Evolutionary conservation across 2,329 filamentous ascomycete species (phyloP), one percentile per base, ranked within the genome.

Genomic region (Sporothrix phasma): DNA sequence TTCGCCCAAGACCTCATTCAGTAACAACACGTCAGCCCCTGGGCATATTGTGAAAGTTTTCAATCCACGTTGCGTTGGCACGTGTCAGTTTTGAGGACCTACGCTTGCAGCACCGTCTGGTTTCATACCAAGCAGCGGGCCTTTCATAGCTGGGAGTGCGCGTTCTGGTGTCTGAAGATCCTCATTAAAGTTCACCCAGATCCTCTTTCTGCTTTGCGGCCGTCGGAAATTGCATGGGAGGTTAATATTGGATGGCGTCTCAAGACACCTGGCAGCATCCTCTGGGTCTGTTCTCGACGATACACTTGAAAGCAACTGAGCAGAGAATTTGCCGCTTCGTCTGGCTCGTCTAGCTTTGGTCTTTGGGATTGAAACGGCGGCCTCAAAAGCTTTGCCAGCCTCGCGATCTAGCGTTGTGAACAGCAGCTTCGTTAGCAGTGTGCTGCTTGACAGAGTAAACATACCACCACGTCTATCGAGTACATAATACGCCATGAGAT

Each of bases 281-380:
- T 90, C 82, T 22, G 92, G 92, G 71, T 90, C n/a, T 86, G 62
- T 89, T 86, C 77, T 92, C 95, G 71, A n/a, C 88, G 84, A 79
- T 97, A 97, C 66, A 91, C 88, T 97, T 97, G 83, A 92, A 97
- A 61, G 94, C 94, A n/a, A 75, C 97, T 92, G 71, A 88, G 85
- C 59, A 92, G 80, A 56, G 88, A 88, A 76, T 96, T 95, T 68
- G 93, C 92, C 56, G 92, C 91, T 73, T 97, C 94, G 74, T 96
- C 90, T 47, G 89, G 90, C 73, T 97, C 92, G 73, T 92, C 95
- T 60, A 97, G 83, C 71, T 92, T 87, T 69, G 86, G 82, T 59
- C 79, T 84, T 75, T 96, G 90, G n/a, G 66, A 97, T 87, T 49
- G 83, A 76, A n/a, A 92, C 93, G 13, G 91, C 91, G 75, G 87